These are phyloP conservation scores for Podaxis rugospora DNA, from an alignment of 768 basidiomycete genomes.

Conservation along the genomic window DNA sequence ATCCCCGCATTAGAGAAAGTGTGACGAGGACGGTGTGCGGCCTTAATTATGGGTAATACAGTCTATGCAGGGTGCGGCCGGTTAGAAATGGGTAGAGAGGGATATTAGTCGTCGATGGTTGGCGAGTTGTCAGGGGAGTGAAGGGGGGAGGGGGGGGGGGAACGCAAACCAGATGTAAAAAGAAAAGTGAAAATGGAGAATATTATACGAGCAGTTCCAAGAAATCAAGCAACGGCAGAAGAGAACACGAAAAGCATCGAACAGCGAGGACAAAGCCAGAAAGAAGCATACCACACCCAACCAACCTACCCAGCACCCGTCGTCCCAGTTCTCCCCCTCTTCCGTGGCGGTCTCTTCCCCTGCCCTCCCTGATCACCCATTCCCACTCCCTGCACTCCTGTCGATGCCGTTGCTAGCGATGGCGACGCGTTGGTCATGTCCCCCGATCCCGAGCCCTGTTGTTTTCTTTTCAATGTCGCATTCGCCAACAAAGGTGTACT, in stretches of 20 bases:
- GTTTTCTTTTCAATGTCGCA: conserved; percentile 55
- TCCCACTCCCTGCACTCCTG: conserved; percentile 47
- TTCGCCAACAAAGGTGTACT: conserved; percentile 47
- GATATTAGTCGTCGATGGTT: neutral
- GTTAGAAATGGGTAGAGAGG: neutral
- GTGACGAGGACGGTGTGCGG: neutral
- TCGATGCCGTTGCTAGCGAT: conserved; percentile 41
- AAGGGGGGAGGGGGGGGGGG: neutral
- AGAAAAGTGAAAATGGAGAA: neutral
- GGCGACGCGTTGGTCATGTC: conserved; percentile 19
- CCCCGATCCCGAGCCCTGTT: conserved; percentile 30
- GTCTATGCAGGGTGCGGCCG: neutral
- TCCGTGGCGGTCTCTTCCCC: conserved; percentile 52
- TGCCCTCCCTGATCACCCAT: conserved; percentile 9
- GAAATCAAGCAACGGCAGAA: conserved; percentile 16
- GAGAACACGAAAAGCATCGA: conserved; percentile 14
- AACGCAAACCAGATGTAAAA: neutral
- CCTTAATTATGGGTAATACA: neutral
- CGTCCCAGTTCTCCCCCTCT: conserved; percentile 46
- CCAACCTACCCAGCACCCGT: conserved; percentile 20
- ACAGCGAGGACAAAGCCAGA: conserved; percentile 14
- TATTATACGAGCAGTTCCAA: conserved; percentile 21
- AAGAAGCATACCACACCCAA: neutral
- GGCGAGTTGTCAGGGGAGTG: neutral
- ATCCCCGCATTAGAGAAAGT: conserved; percentile 6